Percentiles rank a stretch among this genome's conserved stretches.
phyloP scores from a whole-genome alignment of 352 stramenopile species.

The Globisporangium ultimum region DNA sequence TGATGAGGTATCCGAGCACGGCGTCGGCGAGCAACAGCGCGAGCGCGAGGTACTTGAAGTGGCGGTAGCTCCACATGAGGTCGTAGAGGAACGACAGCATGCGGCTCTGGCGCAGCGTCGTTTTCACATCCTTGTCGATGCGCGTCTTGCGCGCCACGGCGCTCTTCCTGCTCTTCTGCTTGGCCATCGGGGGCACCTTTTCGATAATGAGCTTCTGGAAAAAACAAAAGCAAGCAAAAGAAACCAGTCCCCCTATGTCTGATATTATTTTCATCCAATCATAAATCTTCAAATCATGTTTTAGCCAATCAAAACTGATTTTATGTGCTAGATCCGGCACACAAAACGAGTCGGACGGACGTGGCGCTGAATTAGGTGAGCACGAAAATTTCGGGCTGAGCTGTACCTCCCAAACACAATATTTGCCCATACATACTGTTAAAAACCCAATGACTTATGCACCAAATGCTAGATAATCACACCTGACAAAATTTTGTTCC shows the following conservation, averaged over 20 bases:
- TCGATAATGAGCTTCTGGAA: conserved; percentile 13
- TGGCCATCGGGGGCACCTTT: conserved; percentile 3
- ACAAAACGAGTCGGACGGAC: not conserved
- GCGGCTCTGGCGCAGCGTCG: conserved; percentile 58
- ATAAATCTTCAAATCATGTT: not conserved
- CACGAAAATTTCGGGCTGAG: no score
- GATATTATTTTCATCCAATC: not conserved
- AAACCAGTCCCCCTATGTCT: not conserved
- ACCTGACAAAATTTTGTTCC: no score
- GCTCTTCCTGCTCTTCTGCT: not conserved
- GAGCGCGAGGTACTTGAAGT: conserved; percentile 66
- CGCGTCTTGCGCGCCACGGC: conserved; percentile 51
- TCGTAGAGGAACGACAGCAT: conserved; percentile 78
- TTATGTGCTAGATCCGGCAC: not conserved
- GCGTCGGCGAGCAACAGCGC: conserved; percentile 56
- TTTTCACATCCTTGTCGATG: conserved; percentile 88
- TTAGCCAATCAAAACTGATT: conserved; percentile 9
- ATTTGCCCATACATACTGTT: no score
- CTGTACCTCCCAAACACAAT: no score
- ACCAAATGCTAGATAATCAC: no score
- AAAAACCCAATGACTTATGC: no score
- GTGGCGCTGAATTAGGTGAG: not conserved
- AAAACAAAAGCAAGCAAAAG: not conserved
- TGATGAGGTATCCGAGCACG: conserved; percentile 69
- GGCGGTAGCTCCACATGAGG: conserved; percentile 86